A percentile compares a stretch with the other conserved stretches of the same genome.
These are phyloP conservation scores for Colletotrichum truncatum DNA, from an alignment of 2,329 filamentous ascomycete genomes.

Conservation along the genomic window DNA sequence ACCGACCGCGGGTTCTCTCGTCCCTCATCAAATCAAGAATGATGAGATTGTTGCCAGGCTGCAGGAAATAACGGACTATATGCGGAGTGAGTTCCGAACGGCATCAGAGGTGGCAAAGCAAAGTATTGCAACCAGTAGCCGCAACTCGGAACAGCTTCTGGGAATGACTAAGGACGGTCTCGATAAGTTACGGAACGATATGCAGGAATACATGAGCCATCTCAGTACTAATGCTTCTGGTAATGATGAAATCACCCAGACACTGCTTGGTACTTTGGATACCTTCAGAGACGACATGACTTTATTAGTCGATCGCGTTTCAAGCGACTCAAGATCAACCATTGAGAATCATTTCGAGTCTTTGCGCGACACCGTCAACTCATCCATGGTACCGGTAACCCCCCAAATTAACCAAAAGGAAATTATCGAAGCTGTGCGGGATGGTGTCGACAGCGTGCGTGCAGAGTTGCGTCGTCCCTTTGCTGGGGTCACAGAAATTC, in stretches of 20 bases:
- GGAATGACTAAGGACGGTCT: slow-evolving; percentile 89
- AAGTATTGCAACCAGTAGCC: slow-evolving; percentile 80
- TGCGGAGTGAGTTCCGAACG: slow-evolving; percentile 67
- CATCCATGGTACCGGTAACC: slow-evolving; percentile 69
- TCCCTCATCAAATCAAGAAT: slow-evolving; percentile 51
- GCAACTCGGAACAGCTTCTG: slow-evolving; percentile 87
- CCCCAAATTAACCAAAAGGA: slow-evolving; percentile 67
- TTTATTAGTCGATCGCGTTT: slow-evolving; percentile 61
- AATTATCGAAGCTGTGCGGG: slow-evolving; percentile 74
- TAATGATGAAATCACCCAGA: slow-evolving; percentile 82
- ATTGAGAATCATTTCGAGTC: slow-evolving; percentile 86
- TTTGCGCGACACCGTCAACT: slow-evolving; percentile 80
- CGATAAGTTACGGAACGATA: slow-evolving; percentile 80
- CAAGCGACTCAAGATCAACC: slow-evolving; percentile 68
- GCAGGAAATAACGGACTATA: slow-evolving; percentile 71
- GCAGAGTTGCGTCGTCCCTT: slow-evolving; percentile 76
- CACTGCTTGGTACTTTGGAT: slow-evolving; percentile 72
- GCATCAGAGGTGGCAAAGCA: slow-evolving; percentile 75
- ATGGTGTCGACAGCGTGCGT: slow-evolving; percentile 78
- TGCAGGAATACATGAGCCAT: slow-evolving; percentile 83
- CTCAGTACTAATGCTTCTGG: slow-evolving; percentile 69
- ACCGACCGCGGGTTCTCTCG: slow-evolving; percentile 47
- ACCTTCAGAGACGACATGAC: slow-evolving; percentile 74
- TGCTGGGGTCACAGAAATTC: slow-evolving; percentile 83
- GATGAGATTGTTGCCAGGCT: slow-evolving; percentile 64